These are phyloP conservation scores for Sporothrix humicola DNA, from an alignment of 2,329 filamentous ascomycete species.

Conservation along the genomic window DNA sequence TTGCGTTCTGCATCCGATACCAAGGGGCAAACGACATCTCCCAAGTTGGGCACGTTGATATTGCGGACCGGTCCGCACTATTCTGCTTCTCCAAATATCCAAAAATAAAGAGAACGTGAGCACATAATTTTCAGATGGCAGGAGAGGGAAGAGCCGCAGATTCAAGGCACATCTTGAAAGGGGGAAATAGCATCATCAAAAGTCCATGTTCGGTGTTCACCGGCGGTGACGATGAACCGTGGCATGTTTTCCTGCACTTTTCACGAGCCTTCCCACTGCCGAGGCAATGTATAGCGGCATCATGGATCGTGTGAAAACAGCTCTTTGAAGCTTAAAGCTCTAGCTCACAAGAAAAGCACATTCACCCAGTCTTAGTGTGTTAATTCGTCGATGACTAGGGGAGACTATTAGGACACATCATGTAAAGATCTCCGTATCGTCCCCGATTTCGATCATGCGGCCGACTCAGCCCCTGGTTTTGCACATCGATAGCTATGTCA, in stretches of 20 bases:
- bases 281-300: background rate
- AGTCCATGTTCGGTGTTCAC: background rate
- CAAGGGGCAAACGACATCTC: background rate
- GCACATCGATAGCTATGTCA: too few species aligned
- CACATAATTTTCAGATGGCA: background rate
- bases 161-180: background rate
- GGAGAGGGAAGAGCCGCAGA: background rate
- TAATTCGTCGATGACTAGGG: too few species aligned
- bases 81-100: too few species aligned
- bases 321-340: too few species aligned
- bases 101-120: background rate
- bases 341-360: too few species aligned
- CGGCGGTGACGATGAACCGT: background rate
- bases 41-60: background rate
- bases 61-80: slow-evolving; percentile 8
- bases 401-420: too few species aligned
- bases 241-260: background rate
- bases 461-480: background rate
- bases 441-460: background rate
- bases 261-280: background rate
- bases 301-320: too few species aligned
- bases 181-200: background rate
- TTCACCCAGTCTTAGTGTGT: too few species aligned
- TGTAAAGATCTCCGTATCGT: background rate
- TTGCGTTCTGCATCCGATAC: background rate